Conservation (phyloP, 1,284 basidiomycete species). For the Afroboletus lepidellus region DNA sequence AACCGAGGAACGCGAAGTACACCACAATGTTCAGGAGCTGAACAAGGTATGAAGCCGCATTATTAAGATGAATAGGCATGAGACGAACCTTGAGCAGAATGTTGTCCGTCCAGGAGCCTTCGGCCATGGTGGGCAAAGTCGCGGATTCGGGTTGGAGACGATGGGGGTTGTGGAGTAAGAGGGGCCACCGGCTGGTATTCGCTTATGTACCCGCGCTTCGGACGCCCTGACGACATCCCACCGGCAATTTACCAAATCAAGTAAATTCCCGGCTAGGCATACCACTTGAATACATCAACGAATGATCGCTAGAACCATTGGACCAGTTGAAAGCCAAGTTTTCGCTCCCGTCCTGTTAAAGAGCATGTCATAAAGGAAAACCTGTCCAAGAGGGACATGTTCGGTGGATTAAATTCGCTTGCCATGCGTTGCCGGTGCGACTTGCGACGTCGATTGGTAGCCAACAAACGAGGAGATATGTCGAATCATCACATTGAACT, state of each 20-base stretch:
- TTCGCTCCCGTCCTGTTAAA: no score
- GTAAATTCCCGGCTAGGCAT: background rate
- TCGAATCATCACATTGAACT: background rate
- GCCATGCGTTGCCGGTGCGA: background rate
- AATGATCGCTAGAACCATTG: background rate
- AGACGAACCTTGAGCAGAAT: conserved; percentile 72
- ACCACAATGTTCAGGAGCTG: conserved; percentile 78
- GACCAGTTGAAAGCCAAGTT: no score
- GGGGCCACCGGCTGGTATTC: conserved; percentile 8
- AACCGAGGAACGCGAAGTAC: conserved; percentile 82
- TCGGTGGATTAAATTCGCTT: background rate
- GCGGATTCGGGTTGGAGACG: conserved; percentile 1
- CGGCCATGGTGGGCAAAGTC: conserved; percentile 46
- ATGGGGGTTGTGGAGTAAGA: conserved; percentile 18
- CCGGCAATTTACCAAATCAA: conserved; percentile 14
- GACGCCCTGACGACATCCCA: conserved; percentile 26
- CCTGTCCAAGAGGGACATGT: no score
- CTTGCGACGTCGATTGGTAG: background rate
- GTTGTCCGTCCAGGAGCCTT: conserved; percentile 67
- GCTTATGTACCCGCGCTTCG: conserved; percentile 28
- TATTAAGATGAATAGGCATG: background rate
- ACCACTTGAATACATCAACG: background rate
- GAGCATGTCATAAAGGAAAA: background rate
- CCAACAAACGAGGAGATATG: background rate
- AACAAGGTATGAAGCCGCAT: background rate